phyloP scores from a whole-genome alignment of 805 yeast genomes.

The Cyberlindnera mycetangii region DNA sequence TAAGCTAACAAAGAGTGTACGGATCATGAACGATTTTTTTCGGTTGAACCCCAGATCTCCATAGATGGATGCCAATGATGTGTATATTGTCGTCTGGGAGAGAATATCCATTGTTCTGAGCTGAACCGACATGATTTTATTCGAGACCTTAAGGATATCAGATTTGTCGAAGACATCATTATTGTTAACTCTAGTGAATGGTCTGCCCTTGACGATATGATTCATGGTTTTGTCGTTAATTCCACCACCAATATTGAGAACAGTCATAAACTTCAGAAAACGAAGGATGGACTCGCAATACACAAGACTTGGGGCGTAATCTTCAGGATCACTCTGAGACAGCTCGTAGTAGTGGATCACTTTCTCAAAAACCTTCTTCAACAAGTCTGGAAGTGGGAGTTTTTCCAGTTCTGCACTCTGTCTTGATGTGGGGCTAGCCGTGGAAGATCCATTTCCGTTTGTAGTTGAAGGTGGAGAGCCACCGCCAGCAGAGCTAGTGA shows the following conservation, averaged over 20 bases:
- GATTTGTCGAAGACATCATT: constrained; percentile 28
- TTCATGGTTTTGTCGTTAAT: constrained; percentile 41
- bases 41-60: constrained; percentile 57
- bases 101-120: constrained; percentile 42
- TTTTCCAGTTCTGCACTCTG: constrained; percentile 21
- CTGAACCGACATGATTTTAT: constrained; percentile 43
- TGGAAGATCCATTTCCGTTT: background rate
- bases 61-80: constrained; percentile 64
- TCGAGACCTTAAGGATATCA: constrained; percentile 49
- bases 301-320: constrained; percentile 78
- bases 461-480: background rate
- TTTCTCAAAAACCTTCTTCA: constrained; percentile 37
- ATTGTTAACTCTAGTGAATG: constrained; percentile 15
- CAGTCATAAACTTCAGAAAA: constrained; percentile 56
- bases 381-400: constrained; percentile 33
- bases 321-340: constrained; percentile 59
- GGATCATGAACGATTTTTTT: constrained; percentile 66
- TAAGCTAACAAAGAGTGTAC: constrained; percentile 57
- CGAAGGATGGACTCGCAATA: constrained; percentile 71
- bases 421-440: background rate
- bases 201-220: constrained; percentile 41
- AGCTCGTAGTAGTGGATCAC: constrained; percentile 43
- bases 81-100: constrained; percentile 61
- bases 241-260: constrained; percentile 47
- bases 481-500: constrained; percentile 5